Base-by-base conservation (phyloP, 805 yeast species). In the Metschnikowia chrysomelidarum region DNA sequence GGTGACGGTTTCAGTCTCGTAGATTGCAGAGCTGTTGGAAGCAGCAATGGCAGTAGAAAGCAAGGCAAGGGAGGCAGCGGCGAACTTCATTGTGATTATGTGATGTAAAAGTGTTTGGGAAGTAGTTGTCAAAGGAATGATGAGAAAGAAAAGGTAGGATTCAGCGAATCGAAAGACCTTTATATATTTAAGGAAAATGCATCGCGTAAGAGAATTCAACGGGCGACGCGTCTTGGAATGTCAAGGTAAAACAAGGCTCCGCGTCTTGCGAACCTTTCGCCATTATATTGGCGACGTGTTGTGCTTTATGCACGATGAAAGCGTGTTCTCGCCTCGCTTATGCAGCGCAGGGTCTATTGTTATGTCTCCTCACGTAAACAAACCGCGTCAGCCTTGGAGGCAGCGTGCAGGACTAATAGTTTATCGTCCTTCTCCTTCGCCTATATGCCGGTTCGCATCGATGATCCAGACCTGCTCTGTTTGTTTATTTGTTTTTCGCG, bases 31-130 rank as follows among this genome's bases (percentile, higher is more conserved):
- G 33, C 44, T 47, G 13, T 24, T 32, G 35, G 57, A 53, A 27
- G 47, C 47, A 30, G 55, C 51, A 27, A 50, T 41, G 29, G 41
- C 45, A 19, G 53, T 34, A 36, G 60, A 47, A 29, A 47, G 51
- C 40, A 49, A 44, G 37, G 51, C 43, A 25, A 49, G 43, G 36
- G 47, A 30, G 38, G 43, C 41, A 18, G 31, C 26, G 20, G 50
- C 40, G 51, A 43, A 48, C 47, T 53, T 51, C 60, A 55, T 55
- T 36, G 32, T 46, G 37, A 21, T 21, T 29, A 16, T 20, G 18
- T 24, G 31, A n/a, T n/a, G n/a, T n/a, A n/a, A n/a, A n/a, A 34
- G 14, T 22, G 39, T 24, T 36, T 27, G 29, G 11, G 17, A 9
- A 17, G 24, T 22, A 14, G 12, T 10, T 25, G 25, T 12, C 25